Evolutionary conservation across 768 basidiomycete species (phyloP), one percentile per base, ranked within the genome.

Genomic region (Hydnomerulius pinastri): DNA sequence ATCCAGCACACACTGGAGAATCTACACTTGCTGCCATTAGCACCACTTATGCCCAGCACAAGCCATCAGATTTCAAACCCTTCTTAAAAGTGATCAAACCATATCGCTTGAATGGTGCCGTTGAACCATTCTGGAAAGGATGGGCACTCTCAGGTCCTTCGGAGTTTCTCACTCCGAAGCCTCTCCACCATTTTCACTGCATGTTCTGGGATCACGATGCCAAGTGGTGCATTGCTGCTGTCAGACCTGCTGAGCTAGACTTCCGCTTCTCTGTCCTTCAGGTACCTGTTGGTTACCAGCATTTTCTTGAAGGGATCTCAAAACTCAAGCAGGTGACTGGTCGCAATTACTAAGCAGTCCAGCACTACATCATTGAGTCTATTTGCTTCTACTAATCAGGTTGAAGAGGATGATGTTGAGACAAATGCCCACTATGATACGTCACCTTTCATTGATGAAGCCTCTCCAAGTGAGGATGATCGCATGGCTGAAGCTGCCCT

Each of bases 271-370:
- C 62, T 0, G 38, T 73, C 15, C 58, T 77, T 9, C 73, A 75
- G 18, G 61, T 65, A 12, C 61, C 58, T 30, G 62, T 62, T 7
- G 71, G 71, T 2, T 72, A 65, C 55, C 54, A 63, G n/a, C 68
- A 69, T 13, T 77, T 75, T 46, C 52, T 57, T 15, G 65, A 71
- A 15, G 75, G 75, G 0, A 69, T 77, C 11, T 73, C 70, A 11
- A 53, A 55, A n/a, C 43, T 77, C 23, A 76, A 76, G 43, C 74
- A 77, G 51, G 66, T 71, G 6, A 73, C 72, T 7, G 73, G 74
- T 2, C 44, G 62, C 10, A 72, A 75, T 33, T 70, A 75, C 46
- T 52, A 63, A 1, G 64, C 76, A 17, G 56, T 75, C 4, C 65
- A 76, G 52, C 46, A 58, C 2, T 67, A 69, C 43, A 51, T 76